Conservation (phyloP, 2,329 filamentous ascomycete species). For the Arthrobotrys entomopaga region DNA sequence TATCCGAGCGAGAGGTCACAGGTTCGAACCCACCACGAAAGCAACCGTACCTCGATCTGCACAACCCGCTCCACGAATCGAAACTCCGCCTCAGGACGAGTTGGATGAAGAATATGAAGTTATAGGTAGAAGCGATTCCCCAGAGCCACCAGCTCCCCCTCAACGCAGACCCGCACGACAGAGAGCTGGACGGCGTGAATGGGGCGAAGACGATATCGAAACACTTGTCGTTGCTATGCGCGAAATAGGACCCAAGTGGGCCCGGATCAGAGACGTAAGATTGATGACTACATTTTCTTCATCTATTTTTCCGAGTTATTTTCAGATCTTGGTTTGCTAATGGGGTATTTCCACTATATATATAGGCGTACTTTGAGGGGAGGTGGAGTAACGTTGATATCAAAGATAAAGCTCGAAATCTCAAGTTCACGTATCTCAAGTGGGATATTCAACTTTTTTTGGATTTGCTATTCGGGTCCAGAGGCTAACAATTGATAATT, state of each 20-base stretch:
- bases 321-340: no score
- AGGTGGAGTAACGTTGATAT: constrained; percentile 19
- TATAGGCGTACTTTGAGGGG: constrained; percentile 10
- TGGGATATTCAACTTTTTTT: constrained; percentile 6
- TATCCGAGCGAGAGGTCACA: background rate
- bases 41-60: constrained; percentile 1
- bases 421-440: constrained; percentile 29
- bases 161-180: background rate
- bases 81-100: background rate
- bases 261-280: constrained; percentile 34
- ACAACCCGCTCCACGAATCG: background rate
- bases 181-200: background rate
- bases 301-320: background rate
- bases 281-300: background rate
- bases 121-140: background rate
- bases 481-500: background rate
- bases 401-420: constrained; percentile 43
- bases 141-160: no score
- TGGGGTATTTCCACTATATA: background rate
- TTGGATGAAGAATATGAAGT: background rate
- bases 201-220: background rate
- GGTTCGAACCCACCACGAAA: constrained; percentile 9
- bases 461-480: background rate
- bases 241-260: constrained; percentile 14
- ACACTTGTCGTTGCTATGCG: constrained; percentile 10